phyloP scores from a whole-genome alignment of 768 basidiomycete species.

The Leccinum obscurum region DNA sequence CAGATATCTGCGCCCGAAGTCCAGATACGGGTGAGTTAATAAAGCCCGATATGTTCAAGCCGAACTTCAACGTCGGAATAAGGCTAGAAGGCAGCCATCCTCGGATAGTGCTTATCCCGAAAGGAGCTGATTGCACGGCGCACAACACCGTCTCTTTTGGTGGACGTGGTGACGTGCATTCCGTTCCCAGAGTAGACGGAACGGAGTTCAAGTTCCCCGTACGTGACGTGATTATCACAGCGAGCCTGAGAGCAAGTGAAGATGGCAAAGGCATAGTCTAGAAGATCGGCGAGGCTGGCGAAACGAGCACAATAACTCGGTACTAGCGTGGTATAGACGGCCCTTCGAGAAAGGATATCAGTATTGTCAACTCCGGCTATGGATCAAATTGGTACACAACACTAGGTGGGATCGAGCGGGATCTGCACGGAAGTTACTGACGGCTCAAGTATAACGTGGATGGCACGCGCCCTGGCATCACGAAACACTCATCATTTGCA shows the following conservation, averaged over 20 bases:
- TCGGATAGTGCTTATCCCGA: neutral
- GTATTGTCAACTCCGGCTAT: no score
- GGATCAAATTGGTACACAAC: no score
- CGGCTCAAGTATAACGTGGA: no score
- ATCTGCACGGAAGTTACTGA: no score
- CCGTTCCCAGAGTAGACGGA: neutral
- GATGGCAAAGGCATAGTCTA: neutral
- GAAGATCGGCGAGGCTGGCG: neutral
- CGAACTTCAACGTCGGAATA: neutral
- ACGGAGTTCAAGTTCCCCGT: neutral
- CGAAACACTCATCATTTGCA: no score
- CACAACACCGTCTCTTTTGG: neutral
- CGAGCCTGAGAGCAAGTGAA: neutral
- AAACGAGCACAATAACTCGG: no score
- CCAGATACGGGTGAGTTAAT: neutral
- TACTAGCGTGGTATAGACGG: no score
- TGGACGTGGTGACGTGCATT: neutral
- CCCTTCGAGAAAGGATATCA: no score
- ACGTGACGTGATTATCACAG: neutral
- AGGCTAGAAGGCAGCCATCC: no score
- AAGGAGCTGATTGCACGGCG: neutral
- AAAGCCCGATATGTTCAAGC: conserved; percentile 3
- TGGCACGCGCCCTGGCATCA: no score
- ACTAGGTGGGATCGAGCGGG: no score
- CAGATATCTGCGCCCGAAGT: neutral